Evolutionary conservation across 2,329 filamentous ascomycete species (phyloP).

Genomic region (Aspergillus alliaceus): DNA sequence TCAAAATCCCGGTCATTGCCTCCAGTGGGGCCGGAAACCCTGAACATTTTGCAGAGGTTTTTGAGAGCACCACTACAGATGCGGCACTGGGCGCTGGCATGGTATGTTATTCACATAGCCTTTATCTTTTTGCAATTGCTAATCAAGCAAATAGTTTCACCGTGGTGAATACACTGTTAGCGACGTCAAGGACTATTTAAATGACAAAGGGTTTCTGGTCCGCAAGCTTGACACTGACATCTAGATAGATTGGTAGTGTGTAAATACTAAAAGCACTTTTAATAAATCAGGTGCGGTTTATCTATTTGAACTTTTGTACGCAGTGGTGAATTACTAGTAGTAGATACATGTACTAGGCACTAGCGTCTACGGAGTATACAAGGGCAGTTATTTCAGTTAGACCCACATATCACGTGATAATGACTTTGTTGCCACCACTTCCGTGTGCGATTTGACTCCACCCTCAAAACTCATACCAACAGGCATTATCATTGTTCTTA

Average conservation of each 20-base stretch:
- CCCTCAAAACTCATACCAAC: neutral
- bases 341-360: neutral
- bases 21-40: slow-evolving; percentile 89
- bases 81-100: slow-evolving; percentile 94
- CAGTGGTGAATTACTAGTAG: too few species aligned
- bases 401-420: neutral
- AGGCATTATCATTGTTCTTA: neutral
- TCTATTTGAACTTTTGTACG: neutral
- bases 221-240: slow-evolving; percentile 66
- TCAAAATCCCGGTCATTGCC: slow-evolving; percentile 92
- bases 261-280: neutral
- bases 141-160: slow-evolving; percentile 65
- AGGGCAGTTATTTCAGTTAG: neutral
- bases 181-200: slow-evolving; percentile 85
- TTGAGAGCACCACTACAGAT: slow-evolving; percentile 80
- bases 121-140: slow-evolving; percentile 5
- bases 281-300: neutral
- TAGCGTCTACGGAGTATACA: neutral
- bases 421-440: neutral
- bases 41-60: slow-evolving; percentile 86
- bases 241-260: neutral
- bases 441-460: neutral
- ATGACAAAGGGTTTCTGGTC: slow-evolving; percentile 71
- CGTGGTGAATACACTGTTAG: slow-evolving; percentile 90
- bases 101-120: slow-evolving; percentile 47